These are phyloP conservation scores for Aspergillus uvarum DNA, from an alignment of 2,329 filamentous ascomycete species.

Conservation along the genomic window DNA sequence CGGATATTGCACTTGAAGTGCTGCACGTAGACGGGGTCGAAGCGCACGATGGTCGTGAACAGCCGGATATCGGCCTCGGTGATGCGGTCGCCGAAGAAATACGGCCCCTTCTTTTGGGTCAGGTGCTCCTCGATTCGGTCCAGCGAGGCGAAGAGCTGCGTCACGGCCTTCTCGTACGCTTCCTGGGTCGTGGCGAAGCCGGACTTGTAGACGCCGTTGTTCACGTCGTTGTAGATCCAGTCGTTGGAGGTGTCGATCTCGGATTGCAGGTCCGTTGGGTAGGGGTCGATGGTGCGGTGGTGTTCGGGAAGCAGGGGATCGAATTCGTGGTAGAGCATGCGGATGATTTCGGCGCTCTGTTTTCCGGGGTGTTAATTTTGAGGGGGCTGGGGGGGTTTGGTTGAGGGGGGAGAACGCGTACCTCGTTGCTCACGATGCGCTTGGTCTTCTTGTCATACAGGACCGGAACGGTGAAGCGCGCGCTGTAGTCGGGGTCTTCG, in stretches of 20 bases:
- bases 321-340: slow-evolving; percentile 84
- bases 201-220: slow-evolving; percentile 56
- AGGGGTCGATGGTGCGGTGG: slow-evolving; percentile 63
- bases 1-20: slow-evolving; percentile 79
- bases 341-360: slow-evolving; percentile 76
- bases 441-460: slow-evolving; percentile 70
- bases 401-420: slow-evolving; percentile 19
- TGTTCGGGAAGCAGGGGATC: slow-evolving; percentile 65
- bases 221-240: slow-evolving; percentile 71
- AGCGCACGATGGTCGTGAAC: slow-evolving; percentile 70
- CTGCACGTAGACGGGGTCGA: slow-evolving; percentile 79
- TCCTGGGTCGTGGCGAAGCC: slow-evolving; percentile 83
- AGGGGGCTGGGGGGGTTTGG: not conserved
- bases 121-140: slow-evolving; percentile 76
- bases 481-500: slow-evolving; percentile 68
- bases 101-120: slow-evolving; percentile 52
- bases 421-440: slow-evolving; percentile 87
- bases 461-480: slow-evolving; percentile 83
- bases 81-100: slow-evolving; percentile 70
- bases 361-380: not conserved
- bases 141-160: slow-evolving; percentile 70
- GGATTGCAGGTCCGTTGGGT: slow-evolving; percentile 61
- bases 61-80: slow-evolving; percentile 83
- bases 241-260: slow-evolving; percentile 75
- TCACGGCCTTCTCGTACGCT: slow-evolving; percentile 76